These are phyloP conservation scores for Waltergamsia citrina DNA, from an alignment of 2,329 filamentous ascomycete species.

Conservation along the genomic window DNA sequence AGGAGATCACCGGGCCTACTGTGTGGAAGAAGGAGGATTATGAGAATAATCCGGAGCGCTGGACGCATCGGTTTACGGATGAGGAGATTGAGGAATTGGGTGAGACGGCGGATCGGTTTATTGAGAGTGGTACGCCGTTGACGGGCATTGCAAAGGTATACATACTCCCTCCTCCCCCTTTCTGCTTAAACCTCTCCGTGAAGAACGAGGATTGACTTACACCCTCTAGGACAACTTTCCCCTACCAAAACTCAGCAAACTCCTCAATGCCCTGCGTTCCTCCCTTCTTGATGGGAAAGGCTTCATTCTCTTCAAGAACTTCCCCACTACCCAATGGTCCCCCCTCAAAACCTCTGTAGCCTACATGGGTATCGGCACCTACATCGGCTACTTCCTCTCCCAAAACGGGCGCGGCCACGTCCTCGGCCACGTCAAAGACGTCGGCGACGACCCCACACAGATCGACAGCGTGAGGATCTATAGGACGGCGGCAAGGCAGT, in stretches of 20 bases:
- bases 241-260: constrained; percentile 26
- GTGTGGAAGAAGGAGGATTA: constrained; percentile 64
- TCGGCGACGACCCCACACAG: constrained; percentile 70
- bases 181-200: too few relatives aligned
- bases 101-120: constrained; percentile 58
- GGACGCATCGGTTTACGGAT: constrained; percentile 61
- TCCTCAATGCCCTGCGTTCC: constrained; percentile 23
- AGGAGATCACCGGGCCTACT: constrained; percentile 60
- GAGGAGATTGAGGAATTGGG: constrained; percentile 60
- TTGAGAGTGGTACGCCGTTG: constrained; percentile 52
- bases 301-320: constrained; percentile 81
- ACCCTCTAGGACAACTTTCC: constrained; percentile 28
- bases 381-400: constrained; percentile 79
- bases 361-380: constrained; percentile 83
- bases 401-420: constrained; percentile 83
- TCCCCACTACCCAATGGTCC: constrained; percentile 69
- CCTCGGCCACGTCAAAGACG: constrained; percentile 81
- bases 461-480: constrained; percentile 88
- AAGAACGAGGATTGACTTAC: not conserved
- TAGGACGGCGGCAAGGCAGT: constrained; percentile 60
- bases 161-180: constrained; percentile 8
- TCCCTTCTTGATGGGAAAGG: constrained; percentile 68
- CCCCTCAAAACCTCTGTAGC: constrained; percentile 72
- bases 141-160: constrained; percentile 50
- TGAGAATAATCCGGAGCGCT: constrained; percentile 51